Evolutionary conservation across 75 land plant genomes (phyloP).

Genomic region (Sequoia sempervirens): DNA sequence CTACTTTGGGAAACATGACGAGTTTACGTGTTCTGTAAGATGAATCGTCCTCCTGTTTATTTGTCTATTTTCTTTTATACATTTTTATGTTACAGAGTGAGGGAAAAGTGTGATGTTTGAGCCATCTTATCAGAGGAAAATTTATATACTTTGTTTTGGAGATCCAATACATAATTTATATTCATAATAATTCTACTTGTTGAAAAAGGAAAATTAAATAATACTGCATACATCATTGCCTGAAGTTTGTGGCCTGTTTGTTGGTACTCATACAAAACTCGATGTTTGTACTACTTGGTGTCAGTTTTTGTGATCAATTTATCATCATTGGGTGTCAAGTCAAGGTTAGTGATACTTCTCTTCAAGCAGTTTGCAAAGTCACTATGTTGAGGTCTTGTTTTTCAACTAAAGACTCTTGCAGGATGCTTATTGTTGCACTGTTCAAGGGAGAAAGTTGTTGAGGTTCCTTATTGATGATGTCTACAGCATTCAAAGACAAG

Average conservation of each 20-base stretch:
- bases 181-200: background rate
- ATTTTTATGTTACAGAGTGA: background rate
- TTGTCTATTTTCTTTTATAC: background rate
- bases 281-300: too few species aligned
- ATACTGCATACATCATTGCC: background rate
- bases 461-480: too few species aligned
- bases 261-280: too few species aligned
- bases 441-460: too few species aligned
- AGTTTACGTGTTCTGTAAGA: conserved; percentile 46
- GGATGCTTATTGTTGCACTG: too few species aligned
- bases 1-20: conserved; percentile 32
- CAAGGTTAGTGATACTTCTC: too few species aligned
- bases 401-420: too few species aligned
- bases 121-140: background rate
- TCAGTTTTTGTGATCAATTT: too few species aligned
- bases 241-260: background rate
- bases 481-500: too few species aligned
- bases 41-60: background rate
- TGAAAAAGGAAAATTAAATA: background rate
- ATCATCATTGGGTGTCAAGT: too few species aligned
- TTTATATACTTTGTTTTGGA: background rate
- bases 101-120: background rate
- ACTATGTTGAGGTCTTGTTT: too few species aligned
- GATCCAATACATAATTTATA: background rate
- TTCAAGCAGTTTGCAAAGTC: too few species aligned